Evolutionary conservation across 306 rosid genomes (phyloP), one percentile per base, ranked within the genome.

Genomic region (Benincasa hispida): DNA sequence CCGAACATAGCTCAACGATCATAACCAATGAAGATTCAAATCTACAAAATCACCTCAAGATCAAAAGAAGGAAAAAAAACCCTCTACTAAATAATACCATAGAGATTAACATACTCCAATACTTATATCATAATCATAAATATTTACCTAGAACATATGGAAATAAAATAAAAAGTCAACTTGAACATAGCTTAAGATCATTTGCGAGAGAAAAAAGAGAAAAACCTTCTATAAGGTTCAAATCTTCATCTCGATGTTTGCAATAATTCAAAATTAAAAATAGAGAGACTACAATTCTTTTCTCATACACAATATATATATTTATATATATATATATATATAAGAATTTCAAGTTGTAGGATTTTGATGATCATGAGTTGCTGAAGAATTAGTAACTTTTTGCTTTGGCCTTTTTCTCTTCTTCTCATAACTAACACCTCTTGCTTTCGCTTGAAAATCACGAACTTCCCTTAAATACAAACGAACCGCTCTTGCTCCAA

Each of bases 401-500:
- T 87, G 79, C 78, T 89, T 93, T 0, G 97, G 91, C 70, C 95
- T 83, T 85, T 94, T 94, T 34, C 98, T 78, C 85, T 94, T 94
- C 91, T 94, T 94, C 56, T 91, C 96, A 32, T 94, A 94, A 78
- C 96, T 90, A 15, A 94, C 97, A 0, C 98, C 98, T 70, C 98
- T 80, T 0, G 98, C 89, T 76, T 89, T 94, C 0, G 98, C 83
- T 79, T 94, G 98, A 80, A 88, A 94, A 51, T 94, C 97, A 12
- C 98, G 90, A 54, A 94, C 97, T 74, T 94, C 98, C 2, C 97
- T 90, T 69, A 94, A 61, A 82, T 83, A 94, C 19, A 89, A 79
- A 81, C 98, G 77, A 22, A 94, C 91, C 0, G 88, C 83, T 1
- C 96, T 80, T 0, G 91, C 91, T 19, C 89, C 98, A 10, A 94